Evolutionary conservation across 768 basidiomycete species (phyloP).

Genomic region (Mycena vulgaris): DNA sequence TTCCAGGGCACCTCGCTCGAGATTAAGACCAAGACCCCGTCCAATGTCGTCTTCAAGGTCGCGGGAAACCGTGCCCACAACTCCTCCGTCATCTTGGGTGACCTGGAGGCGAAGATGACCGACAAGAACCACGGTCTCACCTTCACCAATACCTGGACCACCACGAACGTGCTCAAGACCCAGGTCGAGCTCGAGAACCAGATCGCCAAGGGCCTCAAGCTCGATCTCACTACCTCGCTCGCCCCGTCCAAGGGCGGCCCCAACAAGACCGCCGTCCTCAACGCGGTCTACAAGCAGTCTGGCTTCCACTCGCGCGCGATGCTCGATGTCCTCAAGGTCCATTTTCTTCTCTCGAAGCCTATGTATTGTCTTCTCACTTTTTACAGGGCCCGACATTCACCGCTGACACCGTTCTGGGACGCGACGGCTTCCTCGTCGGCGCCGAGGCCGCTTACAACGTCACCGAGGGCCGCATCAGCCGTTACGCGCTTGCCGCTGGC

Average conservation of each 20-base stretch:
- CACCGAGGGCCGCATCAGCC: constrained; percentile 91
- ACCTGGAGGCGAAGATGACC: constrained; percentile 95
- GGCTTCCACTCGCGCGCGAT: constrained; percentile 92
- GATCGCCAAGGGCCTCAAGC: constrained; percentile 97
- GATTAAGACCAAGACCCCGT: constrained; percentile 91
- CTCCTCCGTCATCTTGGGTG: constrained; percentile 81
- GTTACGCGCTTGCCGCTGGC: constrained; percentile 93
- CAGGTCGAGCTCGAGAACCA: constrained; percentile 97
- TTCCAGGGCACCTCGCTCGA: constrained; percentile 82
- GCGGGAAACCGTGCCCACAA: constrained; percentile 86
- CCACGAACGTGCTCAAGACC: constrained; percentile 91
- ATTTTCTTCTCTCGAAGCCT: constrained; percentile 25
- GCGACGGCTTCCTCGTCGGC: constrained; percentile 97
- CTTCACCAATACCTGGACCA: constrained; percentile 97
- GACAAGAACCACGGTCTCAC: constrained; percentile 94
- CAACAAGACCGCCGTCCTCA: constrained; percentile 87
- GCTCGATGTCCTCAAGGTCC: constrained; percentile 96
- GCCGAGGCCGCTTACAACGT: constrained; percentile 98
- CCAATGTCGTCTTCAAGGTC: constrained; percentile 95
- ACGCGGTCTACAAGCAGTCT: constrained; percentile 94
- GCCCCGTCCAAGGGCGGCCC: constrained; percentile 88
- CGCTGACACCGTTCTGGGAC: constrained; percentile 94
- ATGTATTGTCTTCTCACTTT: constrained; percentile 10
- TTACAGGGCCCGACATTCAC: constrained; percentile 95
- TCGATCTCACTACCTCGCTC: constrained; percentile 89